Evolutionary conservation across 2,329 filamentous ascomycete genomes (phyloP).

Genomic region (Neopestalotiopsis sp.): DNA sequence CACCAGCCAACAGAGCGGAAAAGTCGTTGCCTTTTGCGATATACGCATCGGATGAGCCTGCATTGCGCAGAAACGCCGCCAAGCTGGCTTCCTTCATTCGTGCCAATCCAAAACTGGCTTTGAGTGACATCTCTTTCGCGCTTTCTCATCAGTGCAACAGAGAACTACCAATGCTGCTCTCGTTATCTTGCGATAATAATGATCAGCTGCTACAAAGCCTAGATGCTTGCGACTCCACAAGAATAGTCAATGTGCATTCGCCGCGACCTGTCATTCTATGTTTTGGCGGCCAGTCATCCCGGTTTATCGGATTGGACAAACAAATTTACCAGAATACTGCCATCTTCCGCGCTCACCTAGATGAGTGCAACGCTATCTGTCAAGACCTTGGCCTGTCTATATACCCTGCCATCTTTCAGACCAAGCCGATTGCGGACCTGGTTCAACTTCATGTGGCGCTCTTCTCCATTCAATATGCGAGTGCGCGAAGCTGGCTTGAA

Average conservation of each 20-base stretch:
- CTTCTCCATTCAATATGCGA: constrained; percentile 45
- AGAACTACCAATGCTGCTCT: not conserved
- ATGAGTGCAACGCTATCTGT: constrained; percentile 43
- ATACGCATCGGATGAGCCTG: not conserved
- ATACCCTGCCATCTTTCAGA: constrained; percentile 37
- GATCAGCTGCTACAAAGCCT: not conserved
- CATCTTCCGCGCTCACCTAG: constrained; percentile 53
- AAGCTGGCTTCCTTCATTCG: not conserved
- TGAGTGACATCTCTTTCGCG: not conserved
- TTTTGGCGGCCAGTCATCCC: constrained; percentile 40
- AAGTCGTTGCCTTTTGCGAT: not conserved
- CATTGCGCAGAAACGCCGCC: not conserved
- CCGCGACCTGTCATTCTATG: constrained; percentile 35
- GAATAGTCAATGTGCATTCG: not conserved
- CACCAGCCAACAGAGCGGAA: not conserved
- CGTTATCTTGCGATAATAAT: not conserved
- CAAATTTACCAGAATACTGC: constrained; percentile 32
- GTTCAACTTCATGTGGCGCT: constrained; percentile 43
- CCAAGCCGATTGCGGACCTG: constrained; percentile 23
- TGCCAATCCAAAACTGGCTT: too few species aligned
- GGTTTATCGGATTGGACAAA: constrained; percentile 34
- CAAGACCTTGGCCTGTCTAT: constrained; percentile 33
- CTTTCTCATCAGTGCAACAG: not conserved
- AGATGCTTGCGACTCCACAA: not conserved
- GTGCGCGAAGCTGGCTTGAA: constrained; percentile 42